Percentiles rank a stretch among this genome's conserved stretches.
Conservation (phyloP, 2,329 filamentous ascomycete genomes). For the Aspergillus sp. region DNA sequence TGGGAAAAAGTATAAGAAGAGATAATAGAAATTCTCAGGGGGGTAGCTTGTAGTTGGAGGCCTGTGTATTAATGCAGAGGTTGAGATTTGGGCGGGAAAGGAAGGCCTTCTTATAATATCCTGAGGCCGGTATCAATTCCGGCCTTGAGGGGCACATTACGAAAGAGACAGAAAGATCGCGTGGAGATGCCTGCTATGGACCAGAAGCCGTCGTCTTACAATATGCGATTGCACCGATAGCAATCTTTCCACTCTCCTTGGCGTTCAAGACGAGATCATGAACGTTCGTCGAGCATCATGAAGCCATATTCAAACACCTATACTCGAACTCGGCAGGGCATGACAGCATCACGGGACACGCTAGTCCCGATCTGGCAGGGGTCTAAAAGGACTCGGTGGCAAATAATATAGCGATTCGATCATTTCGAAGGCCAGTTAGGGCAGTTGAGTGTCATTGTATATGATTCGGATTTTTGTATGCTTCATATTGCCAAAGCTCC, state of each 20-base stretch:
- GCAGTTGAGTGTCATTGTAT: background rate
- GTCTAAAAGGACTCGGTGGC: background rate
- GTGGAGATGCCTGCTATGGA: slow-evolving; percentile 16
- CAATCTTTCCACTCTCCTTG: background rate
- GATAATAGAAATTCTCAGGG: slow-evolving; percentile 2
- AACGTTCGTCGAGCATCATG: background rate
- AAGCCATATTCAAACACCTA: slow-evolving; percentile 14
- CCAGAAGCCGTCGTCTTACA: slow-evolving; percentile 4
- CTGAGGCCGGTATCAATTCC: slow-evolving; percentile 42
- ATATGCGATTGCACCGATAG: background rate
- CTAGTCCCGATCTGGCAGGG: slow-evolving; percentile 18
- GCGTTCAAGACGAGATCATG: background rate
- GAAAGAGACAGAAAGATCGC: slow-evolving; percentile 24
- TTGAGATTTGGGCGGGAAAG: slow-evolving; percentile 21
- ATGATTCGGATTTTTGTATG: background rate
- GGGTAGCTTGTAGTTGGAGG: slow-evolving; percentile 2
- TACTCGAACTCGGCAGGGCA: slow-evolving; percentile 23
- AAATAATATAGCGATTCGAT: background rate
- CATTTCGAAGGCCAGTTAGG: background rate
- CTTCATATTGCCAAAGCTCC: background rate
- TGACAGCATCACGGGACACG: slow-evolving; percentile 19
- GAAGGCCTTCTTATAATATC: slow-evolving; percentile 36
- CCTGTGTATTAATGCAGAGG: slow-evolving; percentile 15
- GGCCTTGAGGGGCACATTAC: slow-evolving; percentile 37
- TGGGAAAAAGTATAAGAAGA: slow-evolving; percentile 14